A percentile compares a stretch with the other conserved stretches of the same genome.
Evolutionary conservation across 176 grass and related monocot species (phyloP).

Genomic region (Paspalum notatum): DNA sequence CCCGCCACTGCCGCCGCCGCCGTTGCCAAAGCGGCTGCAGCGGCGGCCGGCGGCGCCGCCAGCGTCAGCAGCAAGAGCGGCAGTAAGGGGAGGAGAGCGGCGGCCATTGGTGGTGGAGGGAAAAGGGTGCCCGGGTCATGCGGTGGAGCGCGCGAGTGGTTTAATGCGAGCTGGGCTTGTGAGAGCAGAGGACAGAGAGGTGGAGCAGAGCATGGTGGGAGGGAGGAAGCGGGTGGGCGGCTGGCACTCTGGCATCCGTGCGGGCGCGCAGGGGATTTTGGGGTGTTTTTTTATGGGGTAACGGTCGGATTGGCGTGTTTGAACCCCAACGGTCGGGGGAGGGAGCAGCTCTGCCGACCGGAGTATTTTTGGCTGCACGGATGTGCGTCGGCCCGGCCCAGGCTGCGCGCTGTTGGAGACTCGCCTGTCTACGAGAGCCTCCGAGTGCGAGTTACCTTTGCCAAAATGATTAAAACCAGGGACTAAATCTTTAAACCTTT

Average conservation of each 20-base stretch:
- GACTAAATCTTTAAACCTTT: too few relatives aligned
- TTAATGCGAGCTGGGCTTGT: constrained; percentile 13
- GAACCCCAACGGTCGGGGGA: constrained; percentile 64
- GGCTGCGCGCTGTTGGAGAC: background rate
- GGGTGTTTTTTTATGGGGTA: constrained; percentile 29
- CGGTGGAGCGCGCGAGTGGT: constrained; percentile 13
- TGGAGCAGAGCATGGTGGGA: constrained; percentile 24
- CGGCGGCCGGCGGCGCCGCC: background rate
- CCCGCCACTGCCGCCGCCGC: background rate
- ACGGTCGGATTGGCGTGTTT: constrained; percentile 77
- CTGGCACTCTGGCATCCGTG: background rate
- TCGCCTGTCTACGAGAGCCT: too few relatives aligned
- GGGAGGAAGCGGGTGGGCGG: background rate
- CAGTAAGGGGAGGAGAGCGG: background rate
- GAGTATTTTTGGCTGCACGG: background rate
- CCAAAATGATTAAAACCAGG: too few relatives aligned
- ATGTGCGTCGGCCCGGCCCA: background rate
- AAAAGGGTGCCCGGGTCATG: constrained; percentile 24
- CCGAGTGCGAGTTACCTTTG: too few relatives aligned
- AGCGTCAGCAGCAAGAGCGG: background rate
- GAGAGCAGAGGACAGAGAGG: constrained; percentile 28
- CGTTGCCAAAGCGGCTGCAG: background rate
- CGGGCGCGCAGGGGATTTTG: background rate
- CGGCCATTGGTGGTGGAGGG: constrained; percentile 30
- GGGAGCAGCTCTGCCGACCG: background rate